These are phyloP conservation scores for Colletotrichum sp. DNA, from an alignment of 2,329 filamentous ascomycete species.

Conservation along the genomic window DNA sequence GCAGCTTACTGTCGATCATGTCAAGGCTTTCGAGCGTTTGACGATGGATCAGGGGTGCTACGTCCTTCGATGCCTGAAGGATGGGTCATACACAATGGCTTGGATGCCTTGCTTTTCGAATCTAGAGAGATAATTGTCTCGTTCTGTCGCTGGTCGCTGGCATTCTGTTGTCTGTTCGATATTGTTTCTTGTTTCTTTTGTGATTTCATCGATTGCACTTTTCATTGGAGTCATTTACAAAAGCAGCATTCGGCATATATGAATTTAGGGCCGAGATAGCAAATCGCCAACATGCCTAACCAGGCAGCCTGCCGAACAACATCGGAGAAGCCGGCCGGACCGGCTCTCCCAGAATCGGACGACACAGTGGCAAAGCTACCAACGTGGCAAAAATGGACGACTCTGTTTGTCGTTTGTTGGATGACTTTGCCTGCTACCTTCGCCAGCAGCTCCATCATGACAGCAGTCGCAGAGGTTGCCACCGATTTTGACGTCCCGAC, in stretches of 20 bases:
- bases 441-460: slow-evolving; percentile 73
- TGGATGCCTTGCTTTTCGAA: neutral
- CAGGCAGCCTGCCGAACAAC: neutral
- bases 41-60: neutral
- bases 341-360: neutral
- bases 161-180: neutral
- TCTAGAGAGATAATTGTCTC: neutral
- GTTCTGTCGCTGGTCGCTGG: neutral
- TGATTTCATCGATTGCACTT: neutral
- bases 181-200: neutral
- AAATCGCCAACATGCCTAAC: neutral
- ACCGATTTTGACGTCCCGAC: slow-evolving; percentile 66
- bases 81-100: neutral
- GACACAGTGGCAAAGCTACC: neutral
- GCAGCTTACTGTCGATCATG: neutral
- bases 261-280: neutral
- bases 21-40: neutral
- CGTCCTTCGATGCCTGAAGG: neutral
- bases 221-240: neutral
- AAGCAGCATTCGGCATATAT: neutral
- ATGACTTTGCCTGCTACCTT: slow-evolving; percentile 68
- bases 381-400: slow-evolving; percentile 18
- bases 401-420: slow-evolving; percentile 23
- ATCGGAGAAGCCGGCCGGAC: neutral
- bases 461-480: slow-evolving; percentile 77